Percentiles rank a stretch among this genome's conserved stretches.
These are phyloP conservation scores for Plasmodium gallinaceum DNA, from an alignment of 169 alveolate genomes.

Conservation along the genomic window DNA sequence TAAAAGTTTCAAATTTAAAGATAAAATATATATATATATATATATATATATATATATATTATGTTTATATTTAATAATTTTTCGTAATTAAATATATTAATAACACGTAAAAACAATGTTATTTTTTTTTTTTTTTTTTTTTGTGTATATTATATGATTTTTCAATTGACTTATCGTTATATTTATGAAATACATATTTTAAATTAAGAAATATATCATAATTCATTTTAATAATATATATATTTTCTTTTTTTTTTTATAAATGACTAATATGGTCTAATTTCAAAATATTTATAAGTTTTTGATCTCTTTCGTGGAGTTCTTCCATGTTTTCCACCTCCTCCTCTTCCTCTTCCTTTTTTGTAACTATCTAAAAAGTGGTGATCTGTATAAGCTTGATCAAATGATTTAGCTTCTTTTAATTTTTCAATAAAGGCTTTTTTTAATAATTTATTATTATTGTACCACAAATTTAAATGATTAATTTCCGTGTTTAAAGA, in stretches of 20 bases:
- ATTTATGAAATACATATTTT: too few species aligned
- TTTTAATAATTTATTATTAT: conserved; percentile 76
- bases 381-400: conserved; percentile 85
- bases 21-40: too few species aligned
- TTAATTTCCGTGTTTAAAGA: conserved; percentile 82
- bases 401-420: conserved; percentile 83
- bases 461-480: conserved; percentile 73
- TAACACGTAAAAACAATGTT: too few species aligned
- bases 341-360: conserved; percentile 87
- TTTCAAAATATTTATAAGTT: conserved; percentile 85
- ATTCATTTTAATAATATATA: neutral
- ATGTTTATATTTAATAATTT: too few species aligned
- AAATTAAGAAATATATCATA: too few species aligned
- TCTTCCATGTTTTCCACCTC: conserved; percentile 91
- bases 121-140: too few species aligned
- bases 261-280: conserved; percentile 81
- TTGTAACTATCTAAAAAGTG: conserved; percentile 85
- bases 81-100: too few species aligned
- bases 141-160: too few species aligned
- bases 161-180: too few species aligned
- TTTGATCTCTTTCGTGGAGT: conserved; percentile 86
- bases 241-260: neutral
- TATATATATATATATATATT: too few species aligned
- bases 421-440: conserved; percentile 37
- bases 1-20: too few species aligned